phyloP scores from a whole-genome alignment of 2,329 filamentous ascomycete species.

The Keithomyces neogunnii region DNA sequence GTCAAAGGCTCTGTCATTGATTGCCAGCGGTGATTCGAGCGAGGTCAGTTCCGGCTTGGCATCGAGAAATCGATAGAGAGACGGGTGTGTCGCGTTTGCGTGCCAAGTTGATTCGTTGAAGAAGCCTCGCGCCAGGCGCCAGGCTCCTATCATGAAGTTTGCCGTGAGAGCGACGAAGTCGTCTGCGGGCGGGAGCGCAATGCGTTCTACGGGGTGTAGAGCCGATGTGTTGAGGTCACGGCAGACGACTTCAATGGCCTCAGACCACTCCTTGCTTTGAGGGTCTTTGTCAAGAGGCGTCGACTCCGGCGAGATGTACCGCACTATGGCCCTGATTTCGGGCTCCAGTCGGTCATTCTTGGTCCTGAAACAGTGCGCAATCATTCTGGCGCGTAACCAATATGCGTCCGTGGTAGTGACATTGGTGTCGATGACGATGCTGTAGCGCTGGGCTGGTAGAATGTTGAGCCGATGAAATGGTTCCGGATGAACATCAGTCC shows the following conservation, averaged over 20 bases:
- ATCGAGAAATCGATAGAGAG: slow-evolving; percentile 27
- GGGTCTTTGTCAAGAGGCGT: slow-evolving; percentile 12
- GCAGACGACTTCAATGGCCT: slow-evolving; percentile 38
- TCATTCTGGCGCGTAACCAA: slow-evolving; percentile 51
- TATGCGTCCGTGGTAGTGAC: slow-evolving; percentile 45
- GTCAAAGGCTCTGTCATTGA: slow-evolving; percentile 22
- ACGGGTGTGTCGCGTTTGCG: slow-evolving; percentile 25
- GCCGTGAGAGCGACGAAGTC: slow-evolving; percentile 37
- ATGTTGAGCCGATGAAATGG: slow-evolving; percentile 55
- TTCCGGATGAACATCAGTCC: slow-evolving; percentile 53
- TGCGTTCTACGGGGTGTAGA: slow-evolving; percentile 29
- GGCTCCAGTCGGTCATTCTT: slow-evolving; percentile 21
- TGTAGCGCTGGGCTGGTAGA: slow-evolving; percentile 63
- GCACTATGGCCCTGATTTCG: slow-evolving; percentile 22
- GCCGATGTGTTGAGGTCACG: slow-evolving; percentile 43
- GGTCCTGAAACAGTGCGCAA: slow-evolving; percentile 28
- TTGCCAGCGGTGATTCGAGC: slow-evolving; percentile 10
- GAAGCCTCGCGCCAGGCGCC: slow-evolving; percentile 43
- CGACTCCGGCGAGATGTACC: slow-evolving; percentile 13
- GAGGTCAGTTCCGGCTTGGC: slow-evolving; percentile 9
- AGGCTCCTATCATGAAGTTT: slow-evolving; percentile 47
- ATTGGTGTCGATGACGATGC: slow-evolving; percentile 54
- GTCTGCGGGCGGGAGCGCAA: slow-evolving; percentile 29
- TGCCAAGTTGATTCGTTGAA: slow-evolving; percentile 45
- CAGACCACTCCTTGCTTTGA: slow-evolving; percentile 39